A percentile compares a stretch with the other conserved stretches of the same genome.
phyloP scores from a whole-genome alignment of 495 filamentous ascomycete species.

The Aspergillus diversus region DNA sequence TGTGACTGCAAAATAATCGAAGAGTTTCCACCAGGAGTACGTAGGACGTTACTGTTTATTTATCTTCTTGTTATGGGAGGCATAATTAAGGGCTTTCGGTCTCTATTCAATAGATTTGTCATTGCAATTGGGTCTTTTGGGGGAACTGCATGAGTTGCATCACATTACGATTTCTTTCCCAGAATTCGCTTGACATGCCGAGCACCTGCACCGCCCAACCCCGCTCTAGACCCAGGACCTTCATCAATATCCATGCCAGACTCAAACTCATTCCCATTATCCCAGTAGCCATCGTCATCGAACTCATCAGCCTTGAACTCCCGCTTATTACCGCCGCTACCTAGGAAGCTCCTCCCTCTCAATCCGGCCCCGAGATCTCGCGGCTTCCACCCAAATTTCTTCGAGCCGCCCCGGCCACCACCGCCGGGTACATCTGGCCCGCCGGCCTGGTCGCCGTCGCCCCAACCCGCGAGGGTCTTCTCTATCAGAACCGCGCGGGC shows the following conservation, averaged over 20 bases:
- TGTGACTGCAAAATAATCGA: constrained; percentile 12
- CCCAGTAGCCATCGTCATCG: constrained; percentile 50
- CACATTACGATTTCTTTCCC: constrained; percentile 40
- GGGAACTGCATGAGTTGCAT: neutral
- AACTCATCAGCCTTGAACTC: constrained; percentile 45
- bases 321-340: constrained; percentile 45
- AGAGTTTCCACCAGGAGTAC: too few species aligned
- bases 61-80: too few species aligned
- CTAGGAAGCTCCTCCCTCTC: constrained; percentile 31
- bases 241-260: constrained; percentile 56
- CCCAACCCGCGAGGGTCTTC: constrained; percentile 40
- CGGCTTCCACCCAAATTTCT: constrained; percentile 31
- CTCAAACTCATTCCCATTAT: constrained; percentile 59
- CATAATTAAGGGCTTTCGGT: too few species aligned
- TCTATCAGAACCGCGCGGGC: constrained; percentile 51
- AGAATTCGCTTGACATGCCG: constrained; percentile 47
- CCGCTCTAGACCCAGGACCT: constrained; percentile 32
- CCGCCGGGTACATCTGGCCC: neutral
- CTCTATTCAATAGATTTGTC: neutral
- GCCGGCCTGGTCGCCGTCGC: constrained; percentile 16
- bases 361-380: constrained; percentile 23
- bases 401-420: constrained; percentile 22
- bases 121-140: neutral
- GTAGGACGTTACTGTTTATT: too few species aligned
- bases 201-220: constrained; percentile 21